A percentile compares a stretch with the other conserved stretches of the same genome.
These are phyloP conservation scores for Teratosphaeria epicoccoides DNA, from an alignment of 2,329 filamentous ascomycete species.

Conservation along the genomic window DNA sequence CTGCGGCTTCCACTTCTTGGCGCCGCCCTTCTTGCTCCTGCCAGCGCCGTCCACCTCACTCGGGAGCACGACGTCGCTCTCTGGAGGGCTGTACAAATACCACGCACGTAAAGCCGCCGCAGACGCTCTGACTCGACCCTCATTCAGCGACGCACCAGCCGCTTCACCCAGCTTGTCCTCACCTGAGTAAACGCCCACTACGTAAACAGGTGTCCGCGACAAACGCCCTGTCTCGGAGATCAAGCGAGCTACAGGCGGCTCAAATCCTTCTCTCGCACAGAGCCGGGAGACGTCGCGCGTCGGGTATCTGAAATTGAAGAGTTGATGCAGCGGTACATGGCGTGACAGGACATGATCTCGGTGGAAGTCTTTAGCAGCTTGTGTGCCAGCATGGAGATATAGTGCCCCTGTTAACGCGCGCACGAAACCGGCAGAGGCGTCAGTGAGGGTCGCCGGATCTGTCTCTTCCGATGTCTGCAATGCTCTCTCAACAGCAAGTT, in stretches of 20 bases:
- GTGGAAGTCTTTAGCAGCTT: conserved; percentile 72
- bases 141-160: conserved; percentile 64
- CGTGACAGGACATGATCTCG: conserved; percentile 61
- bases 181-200: conserved; percentile 90
- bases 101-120: conserved; percentile 82
- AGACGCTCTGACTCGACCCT: conserved; percentile 67
- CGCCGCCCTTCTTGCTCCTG: conserved; percentile 22
- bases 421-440: conserved; percentile 65
- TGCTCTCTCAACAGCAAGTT: not conserved
- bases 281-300: conserved; percentile 73
- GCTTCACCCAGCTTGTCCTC: conserved; percentile 86
- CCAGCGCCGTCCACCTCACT: conserved; percentile 32
- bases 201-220: conserved; percentile 77
- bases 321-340: conserved; percentile 43
- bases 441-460: conserved; percentile 37
- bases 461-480: conserved; percentile 6
- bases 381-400: conserved; percentile 72
- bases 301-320: conserved; percentile 79
- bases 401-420: conserved; percentile 74
- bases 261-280: conserved; percentile 82
- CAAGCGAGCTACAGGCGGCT: conserved; percentile 73
- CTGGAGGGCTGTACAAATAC: conserved; percentile 83
- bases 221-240: conserved; percentile 81
- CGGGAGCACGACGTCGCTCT: conserved; percentile 40
- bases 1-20: conserved; percentile 40